Evolutionary conservation across 768 basidiomycete genomes (phyloP).

Genomic region (Paxillus rubicundulus): DNA sequence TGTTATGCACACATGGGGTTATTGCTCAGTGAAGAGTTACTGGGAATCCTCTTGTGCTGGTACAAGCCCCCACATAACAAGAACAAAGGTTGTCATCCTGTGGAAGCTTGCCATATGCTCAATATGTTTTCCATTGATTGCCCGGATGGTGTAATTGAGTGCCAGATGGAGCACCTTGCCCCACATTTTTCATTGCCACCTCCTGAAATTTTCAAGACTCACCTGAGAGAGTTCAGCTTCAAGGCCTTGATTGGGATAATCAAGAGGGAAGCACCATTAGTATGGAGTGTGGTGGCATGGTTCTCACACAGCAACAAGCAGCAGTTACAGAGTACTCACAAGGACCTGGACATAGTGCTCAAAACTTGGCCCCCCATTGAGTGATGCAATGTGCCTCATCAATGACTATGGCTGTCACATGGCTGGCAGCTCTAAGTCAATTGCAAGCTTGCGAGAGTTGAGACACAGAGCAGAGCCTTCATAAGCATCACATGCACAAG

Average conservation of each 20-base stretch:
- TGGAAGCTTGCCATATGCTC: slow-evolving; percentile 15
- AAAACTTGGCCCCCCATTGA: too few relatives aligned
- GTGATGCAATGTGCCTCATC: too few relatives aligned
- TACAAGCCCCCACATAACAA: slow-evolving; percentile 20
- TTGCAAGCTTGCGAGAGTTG: too few relatives aligned
- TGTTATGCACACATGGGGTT: slow-evolving; percentile 13
- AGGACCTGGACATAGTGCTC: slow-evolving; percentile 24
- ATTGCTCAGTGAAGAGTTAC: slow-evolving; percentile 20
- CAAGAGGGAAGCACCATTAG: slow-evolving; percentile 1
- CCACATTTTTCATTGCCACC: slow-evolving; percentile 5
- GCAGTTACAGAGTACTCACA: slow-evolving; percentile 11
- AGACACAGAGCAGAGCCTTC: too few relatives aligned
- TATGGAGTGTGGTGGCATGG: slow-evolving; percentile 8
- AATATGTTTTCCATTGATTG: slow-evolving; percentile 12
- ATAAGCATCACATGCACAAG: too few relatives aligned
- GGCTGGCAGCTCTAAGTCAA: too few relatives aligned
- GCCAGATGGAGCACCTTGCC: slow-evolving; percentile 13
- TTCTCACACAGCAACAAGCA: slow-evolving; percentile 7
- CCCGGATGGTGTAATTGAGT: not conserved
- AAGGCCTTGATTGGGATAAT: not conserved
- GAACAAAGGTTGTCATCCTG: slow-evolving; percentile 12
- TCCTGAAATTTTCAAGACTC: slow-evolving; percentile 10
- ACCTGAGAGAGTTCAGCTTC: slow-evolving; percentile 12
- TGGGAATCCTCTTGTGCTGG: slow-evolving; percentile 23
- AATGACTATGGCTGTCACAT: too few relatives aligned